Evolutionary conservation across 805 yeast genomes (phyloP).

Genomic region (Sugiyamaella smithiae): DNA sequence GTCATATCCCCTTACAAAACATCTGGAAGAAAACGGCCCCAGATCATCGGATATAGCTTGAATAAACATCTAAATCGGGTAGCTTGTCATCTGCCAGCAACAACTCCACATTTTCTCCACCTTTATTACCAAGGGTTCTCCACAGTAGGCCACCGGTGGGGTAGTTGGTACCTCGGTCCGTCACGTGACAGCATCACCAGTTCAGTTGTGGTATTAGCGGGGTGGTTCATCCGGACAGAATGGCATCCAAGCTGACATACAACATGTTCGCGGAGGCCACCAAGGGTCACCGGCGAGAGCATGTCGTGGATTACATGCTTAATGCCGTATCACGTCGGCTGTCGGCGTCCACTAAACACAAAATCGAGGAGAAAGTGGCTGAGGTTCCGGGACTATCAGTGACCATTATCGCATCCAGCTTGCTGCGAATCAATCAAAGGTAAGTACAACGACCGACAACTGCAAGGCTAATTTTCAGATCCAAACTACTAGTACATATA

Average conservation of each 20-base stretch:
- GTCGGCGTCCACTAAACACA: slow-evolving; percentile 2
- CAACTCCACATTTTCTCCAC: no score
- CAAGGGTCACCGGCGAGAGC: slow-evolving; percentile 3
- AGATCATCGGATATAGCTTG: no score
- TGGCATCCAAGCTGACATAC: not conserved
- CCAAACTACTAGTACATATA: slow-evolving; percentile 1
- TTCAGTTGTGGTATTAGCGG: not conserved
- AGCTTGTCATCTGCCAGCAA: no score
- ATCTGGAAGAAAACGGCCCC: no score
- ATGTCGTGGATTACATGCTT: slow-evolving; percentile 12
- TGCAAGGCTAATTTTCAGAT: not conserved
- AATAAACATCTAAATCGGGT: no score
- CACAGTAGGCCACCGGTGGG: no score
- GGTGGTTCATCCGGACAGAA: not conserved
- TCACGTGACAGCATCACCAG: not conserved
- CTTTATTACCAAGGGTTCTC: no score
- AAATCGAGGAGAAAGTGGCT: slow-evolving; percentile 6
- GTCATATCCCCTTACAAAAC: no score
- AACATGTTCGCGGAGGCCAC: not conserved
- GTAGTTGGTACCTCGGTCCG: slow-evolving; percentile 1
- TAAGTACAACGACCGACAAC: not conserved
- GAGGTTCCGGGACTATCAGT: slow-evolving; percentile 56
- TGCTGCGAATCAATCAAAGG: slow-evolving; percentile 36
- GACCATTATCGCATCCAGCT: slow-evolving; percentile 52
- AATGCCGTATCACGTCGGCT: slow-evolving; percentile 5